Base-by-base conservation (phyloP, 495 filamentous ascomycete species). In the Corynascus novoguineensis region DNA sequence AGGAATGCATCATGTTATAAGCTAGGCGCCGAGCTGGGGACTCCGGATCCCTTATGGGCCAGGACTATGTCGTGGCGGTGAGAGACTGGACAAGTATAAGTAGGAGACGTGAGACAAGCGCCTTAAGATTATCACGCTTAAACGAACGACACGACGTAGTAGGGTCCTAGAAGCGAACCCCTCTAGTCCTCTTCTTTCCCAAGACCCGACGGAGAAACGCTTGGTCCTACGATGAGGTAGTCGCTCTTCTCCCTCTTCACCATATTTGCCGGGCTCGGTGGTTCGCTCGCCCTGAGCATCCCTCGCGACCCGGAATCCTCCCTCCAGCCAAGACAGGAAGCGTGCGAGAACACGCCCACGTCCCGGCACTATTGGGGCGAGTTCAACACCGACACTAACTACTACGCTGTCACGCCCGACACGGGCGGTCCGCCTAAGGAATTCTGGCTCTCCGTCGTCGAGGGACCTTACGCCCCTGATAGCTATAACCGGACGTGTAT, bases 401-500 rank as follows among this genome's bases (percentile, higher is more conserved):
- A 67, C 56, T 67, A 65, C 40, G 49, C 52, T 25, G 48, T 42
- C 17, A 21, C 17, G 3, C 63, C 60, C 6, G 41, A 49, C 11
- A 61, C 57, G 1, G 48, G 56, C 1, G 19, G 32, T 8, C 53
- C 60, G 4, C 42, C 60, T 6, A 28, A 32, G 29, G 63, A 65
- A 44, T 52, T 57, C 29, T 63, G 58, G 44, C 67, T 73, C 38
- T 62, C 71, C 17, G 59, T 69, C 19, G 34, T 61, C 28, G 48
- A 60, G 24, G 64, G 59, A 9, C 44, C 57, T 3, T 67, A 65
- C 11, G 53, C 63, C 10, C 83, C 81, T 1, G 81, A 85, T 60
- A 75, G 78, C 4, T 75, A 80, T 24, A 69, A 62, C 27, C 73
- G 81, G 19, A 73, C 70, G 3, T 77, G 82, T 74, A 68, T 81